Conservation (phyloP, 306 rosid genomes). For the Glycine tomentella region DNA sequence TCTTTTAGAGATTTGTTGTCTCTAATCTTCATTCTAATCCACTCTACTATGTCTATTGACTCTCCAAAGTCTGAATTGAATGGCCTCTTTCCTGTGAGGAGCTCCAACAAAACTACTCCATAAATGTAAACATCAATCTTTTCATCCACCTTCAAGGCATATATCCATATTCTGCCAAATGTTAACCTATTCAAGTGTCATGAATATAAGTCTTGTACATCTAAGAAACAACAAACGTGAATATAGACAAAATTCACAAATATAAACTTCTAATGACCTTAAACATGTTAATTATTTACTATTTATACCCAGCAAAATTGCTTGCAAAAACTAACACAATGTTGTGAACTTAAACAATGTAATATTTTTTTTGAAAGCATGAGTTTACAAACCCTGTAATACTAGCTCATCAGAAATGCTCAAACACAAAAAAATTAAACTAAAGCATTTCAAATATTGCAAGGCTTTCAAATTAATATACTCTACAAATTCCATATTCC, state of each 20-base stretch:
- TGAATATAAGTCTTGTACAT: not conserved
- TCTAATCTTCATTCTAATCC: slow-evolving; percentile 78
- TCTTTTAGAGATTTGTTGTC: slow-evolving; percentile 72
- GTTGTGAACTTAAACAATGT: slow-evolving; percentile 4
- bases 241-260: not conserved
- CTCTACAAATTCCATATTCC: slow-evolving; percentile 14
- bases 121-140: slow-evolving; percentile 92
- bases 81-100: slow-evolving; percentile 82
- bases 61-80: slow-evolving; percentile 83
- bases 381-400: slow-evolving; percentile 23
- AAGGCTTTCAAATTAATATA: slow-evolving; percentile 26
- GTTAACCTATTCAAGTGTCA: slow-evolving; percentile 28
- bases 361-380: slow-evolving; percentile 27
- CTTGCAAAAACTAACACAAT: slow-evolving; percentile 35
- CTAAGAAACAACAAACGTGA: slow-evolving; percentile 8
- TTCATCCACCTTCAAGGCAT: slow-evolving; percentile 91
- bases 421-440: slow-evolving; percentile 1
- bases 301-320: slow-evolving; percentile 26
- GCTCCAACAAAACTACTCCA: slow-evolving; percentile 94
- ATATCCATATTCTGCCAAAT: slow-evolving; percentile 84
- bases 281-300: not conserved
- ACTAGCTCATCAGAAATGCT: slow-evolving; percentile 8
- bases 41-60: slow-evolving; percentile 80
- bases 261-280: not conserved
- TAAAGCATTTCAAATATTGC: slow-evolving; percentile 33